Evolutionary conservation across 805 yeast species (phyloP).

Genomic region (Tetrapisispora iriomotensis): DNA sequence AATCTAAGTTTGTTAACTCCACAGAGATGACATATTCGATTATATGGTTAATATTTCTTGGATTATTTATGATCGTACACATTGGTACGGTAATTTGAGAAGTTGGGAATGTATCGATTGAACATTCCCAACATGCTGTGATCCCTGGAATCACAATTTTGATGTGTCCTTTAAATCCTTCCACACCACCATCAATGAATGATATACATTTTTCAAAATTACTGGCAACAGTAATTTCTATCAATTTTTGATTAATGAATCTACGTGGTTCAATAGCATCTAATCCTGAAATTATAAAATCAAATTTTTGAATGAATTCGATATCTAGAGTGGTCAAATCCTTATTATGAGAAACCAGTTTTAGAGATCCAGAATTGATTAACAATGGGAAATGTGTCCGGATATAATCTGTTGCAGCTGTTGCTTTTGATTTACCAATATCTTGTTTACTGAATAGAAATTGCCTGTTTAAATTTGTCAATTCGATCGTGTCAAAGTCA

Average conservation of each 20-base stretch:
- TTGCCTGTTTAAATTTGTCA: slow-evolving; percentile 85
- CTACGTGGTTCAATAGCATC: slow-evolving; percentile 86
- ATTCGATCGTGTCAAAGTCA: slow-evolving; percentile 87
- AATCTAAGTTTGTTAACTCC: slow-evolving; percentile 60
- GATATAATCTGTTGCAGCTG: slow-evolving; percentile 62
- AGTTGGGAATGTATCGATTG: slow-evolving; percentile 60
- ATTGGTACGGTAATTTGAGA: slow-evolving; percentile 60
- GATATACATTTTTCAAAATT: slow-evolving; percentile 45
- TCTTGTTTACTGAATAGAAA: slow-evolving; percentile 74
- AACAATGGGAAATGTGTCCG: slow-evolving; percentile 25
- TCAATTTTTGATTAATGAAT: slow-evolving; percentile 70
- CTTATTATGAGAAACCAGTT: slow-evolving; percentile 44
- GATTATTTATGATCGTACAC: slow-evolving; percentile 90
- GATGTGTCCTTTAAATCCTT: slow-evolving; percentile 86
- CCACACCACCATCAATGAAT: slow-evolving; percentile 90
- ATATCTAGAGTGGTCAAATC: slow-evolving; percentile 55
- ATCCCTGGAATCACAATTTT: slow-evolving; percentile 78
- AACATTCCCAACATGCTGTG: slow-evolving; percentile 89
- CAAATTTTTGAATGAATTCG: slow-evolving; percentile 57
- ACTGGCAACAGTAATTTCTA: slow-evolving; percentile 49
- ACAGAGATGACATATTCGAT: slow-evolving; percentile 80
- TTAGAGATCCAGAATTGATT: slow-evolving; percentile 28
- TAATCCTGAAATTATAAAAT: slow-evolving; percentile 72
- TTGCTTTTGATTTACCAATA: slow-evolving; percentile 74
- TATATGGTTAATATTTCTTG: slow-evolving; percentile 91